These are phyloP conservation scores for Aspergillus spinulosporus DNA, from an alignment of 2,329 filamentous ascomycete genomes.

Conservation along the genomic window DNA sequence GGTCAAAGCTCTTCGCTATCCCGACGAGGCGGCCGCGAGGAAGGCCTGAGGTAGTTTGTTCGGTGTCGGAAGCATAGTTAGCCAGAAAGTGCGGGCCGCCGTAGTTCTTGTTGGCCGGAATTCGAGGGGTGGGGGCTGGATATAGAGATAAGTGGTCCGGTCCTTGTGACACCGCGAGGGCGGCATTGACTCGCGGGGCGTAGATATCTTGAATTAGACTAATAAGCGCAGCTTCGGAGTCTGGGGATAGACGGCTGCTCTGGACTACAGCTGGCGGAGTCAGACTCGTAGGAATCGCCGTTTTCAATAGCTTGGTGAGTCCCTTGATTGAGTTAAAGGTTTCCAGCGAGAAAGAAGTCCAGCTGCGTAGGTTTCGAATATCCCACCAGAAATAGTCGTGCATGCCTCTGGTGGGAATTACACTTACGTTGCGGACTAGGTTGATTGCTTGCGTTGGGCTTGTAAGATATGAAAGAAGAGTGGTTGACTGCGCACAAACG, in stretches of 20 bases:
- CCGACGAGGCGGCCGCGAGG: slow-evolving; percentile 69
- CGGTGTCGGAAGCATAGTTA: slow-evolving; percentile 55
- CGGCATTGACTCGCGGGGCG: slow-evolving; percentile 82
- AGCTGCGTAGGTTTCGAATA: slow-evolving; percentile 79
- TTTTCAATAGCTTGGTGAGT: slow-evolving; percentile 70
- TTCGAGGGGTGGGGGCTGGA: slow-evolving; percentile 39
- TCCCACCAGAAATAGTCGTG: slow-evolving; percentile 95
- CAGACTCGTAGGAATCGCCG: slow-evolving; percentile 56
- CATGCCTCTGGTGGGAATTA: slow-evolving; percentile 64
- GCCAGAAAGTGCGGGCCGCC: slow-evolving; percentile 55
- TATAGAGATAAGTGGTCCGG: slow-evolving; percentile 57
- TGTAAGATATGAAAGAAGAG: slow-evolving; percentile 75
- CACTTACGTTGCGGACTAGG: slow-evolving; percentile 75
- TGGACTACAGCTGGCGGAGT: slow-evolving; percentile 35
- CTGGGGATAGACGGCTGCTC: slow-evolving; percentile 64
- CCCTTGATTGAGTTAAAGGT: slow-evolving; percentile 72
- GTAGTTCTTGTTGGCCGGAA: slow-evolving; percentile 40
- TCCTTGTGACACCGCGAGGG: slow-evolving; percentile 72
- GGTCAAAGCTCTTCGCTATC: slow-evolving; percentile 86
- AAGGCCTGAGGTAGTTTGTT: slow-evolving; percentile 50
- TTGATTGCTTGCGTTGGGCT: slow-evolving; percentile 77
- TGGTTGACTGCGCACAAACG: slow-evolving; percentile 55
- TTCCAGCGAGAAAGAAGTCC: slow-evolving; percentile 74
- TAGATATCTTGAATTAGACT: slow-evolving; percentile 75
- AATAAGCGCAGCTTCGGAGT: slow-evolving; percentile 75